Evolutionary conservation across 1,284 basidiomycete species (phyloP), one percentile per base, ranked within the genome.

Genomic region (Moesziomyces antarcticus): DNA sequence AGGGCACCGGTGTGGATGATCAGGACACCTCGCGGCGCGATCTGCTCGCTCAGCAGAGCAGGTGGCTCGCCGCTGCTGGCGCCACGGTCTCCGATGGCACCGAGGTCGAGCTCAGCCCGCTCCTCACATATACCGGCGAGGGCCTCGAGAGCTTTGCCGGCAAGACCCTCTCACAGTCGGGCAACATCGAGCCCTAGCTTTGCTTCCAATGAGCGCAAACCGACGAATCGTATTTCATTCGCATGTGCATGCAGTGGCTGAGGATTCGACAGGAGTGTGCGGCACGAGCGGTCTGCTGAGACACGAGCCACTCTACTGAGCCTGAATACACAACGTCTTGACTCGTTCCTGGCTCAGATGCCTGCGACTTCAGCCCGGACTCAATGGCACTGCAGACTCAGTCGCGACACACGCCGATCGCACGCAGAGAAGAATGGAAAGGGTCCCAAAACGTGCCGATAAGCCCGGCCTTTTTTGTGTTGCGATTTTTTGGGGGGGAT

Each of bases 1-100:
- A 94, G 1, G 93, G 93, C 0, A 92, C 93, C 1, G 92, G 92
- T n/a, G 88, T 91, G n/a, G 97, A 99, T 85, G 91, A 93, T 83
- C 92, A 94, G 27, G 90, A 91, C 76, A 97, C 96, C 27, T 94
- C 92, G 78, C 88, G 94, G 48, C 88, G 90, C 50, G 96, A 99
- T 86, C 86, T 99, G 56, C 88, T 98, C 55, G 88, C 90, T n/a
- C 93, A 97, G 86, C 94, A 98, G 82, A 88, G 86, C 80, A 87
- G 93, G 44, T 99, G 93, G 90, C 86, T 99, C 73, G 88, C 90
- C 78, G 85, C 77, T 0, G 92, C 92, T 0, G 96, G 97, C 11
- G 95, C 93, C 16, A 87, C 81, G 30, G 86, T 98, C 27, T 84
- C 81, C 27, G 88, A 89, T 2, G 89, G 87, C 27, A 89, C 91